Conservation (phyloP, 257 asterid species). For the Solanum neorickii region DNA sequence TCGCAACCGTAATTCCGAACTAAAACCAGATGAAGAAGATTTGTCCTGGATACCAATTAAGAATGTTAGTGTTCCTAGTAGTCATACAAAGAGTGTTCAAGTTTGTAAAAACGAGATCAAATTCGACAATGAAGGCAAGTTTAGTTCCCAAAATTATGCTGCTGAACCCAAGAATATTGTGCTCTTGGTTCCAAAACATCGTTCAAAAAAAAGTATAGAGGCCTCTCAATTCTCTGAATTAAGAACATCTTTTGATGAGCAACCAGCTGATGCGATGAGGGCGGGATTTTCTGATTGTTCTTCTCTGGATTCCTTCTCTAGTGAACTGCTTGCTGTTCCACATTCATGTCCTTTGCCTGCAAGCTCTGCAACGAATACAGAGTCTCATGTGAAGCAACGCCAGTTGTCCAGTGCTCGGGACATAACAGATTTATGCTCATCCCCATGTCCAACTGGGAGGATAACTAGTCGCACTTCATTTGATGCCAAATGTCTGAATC, state of each 20-base stretch:
- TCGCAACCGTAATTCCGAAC: constrained; percentile 8
- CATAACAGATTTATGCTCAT: constrained; percentile 9
- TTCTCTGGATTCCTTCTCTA: constrained; percentile 28
- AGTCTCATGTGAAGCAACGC: constrained; percentile 9
- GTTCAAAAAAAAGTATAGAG: constrained; percentile 19
- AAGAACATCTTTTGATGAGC: constrained; percentile 28
- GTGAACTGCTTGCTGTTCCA: constrained; percentile 26
- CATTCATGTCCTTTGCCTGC: constrained; percentile 59
- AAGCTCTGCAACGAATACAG: background rate
- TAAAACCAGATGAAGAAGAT: constrained; percentile 18
- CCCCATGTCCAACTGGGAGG: constrained; percentile 10
- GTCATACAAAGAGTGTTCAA: constrained; percentile 11
- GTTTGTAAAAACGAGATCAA: constrained; percentile 17
- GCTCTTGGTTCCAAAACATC: constrained; percentile 34
- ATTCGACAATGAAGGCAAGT: constrained; percentile 7
- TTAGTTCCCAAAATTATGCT: constrained; percentile 13
- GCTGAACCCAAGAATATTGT: constrained; percentile 25
- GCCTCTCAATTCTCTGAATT: constrained; percentile 38
- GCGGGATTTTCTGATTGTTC: constrained; percentile 38
- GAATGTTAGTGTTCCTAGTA: constrained; percentile 8
- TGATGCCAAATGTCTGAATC: constrained; percentile 13
- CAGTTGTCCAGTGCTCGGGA: constrained; percentile 9
- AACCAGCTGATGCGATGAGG: constrained; percentile 19
- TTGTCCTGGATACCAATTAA: constrained; percentile 14
- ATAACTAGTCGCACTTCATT: constrained; percentile 13